phyloP scores from a whole-genome alignment of 2,329 filamentous ascomycete species.

The Chrysosporium queenslandicum region DNA sequence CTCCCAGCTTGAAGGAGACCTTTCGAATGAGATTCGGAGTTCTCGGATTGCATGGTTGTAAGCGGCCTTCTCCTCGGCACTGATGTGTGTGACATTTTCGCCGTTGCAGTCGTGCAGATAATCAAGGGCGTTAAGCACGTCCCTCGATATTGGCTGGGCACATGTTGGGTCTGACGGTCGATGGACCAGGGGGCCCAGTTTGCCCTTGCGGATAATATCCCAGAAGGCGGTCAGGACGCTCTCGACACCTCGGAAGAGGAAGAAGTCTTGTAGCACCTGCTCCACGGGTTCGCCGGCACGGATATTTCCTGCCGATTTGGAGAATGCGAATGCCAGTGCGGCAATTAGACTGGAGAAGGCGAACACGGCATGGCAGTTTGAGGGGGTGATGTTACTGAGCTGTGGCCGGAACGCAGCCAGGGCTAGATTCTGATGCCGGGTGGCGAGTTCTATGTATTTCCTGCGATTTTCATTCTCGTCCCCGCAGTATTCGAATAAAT shows the following conservation, averaged over 20 bases:
- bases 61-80: slow-evolving; percentile 18
- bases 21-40: slow-evolving; percentile 19
- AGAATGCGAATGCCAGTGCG: slow-evolving; percentile 25
- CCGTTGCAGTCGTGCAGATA: slow-evolving; percentile 19
- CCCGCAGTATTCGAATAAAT: slow-evolving; percentile 21
- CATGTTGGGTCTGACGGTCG: slow-evolving; percentile 15
- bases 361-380: slow-evolving; percentile 28
- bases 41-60: slow-evolving; percentile 21
- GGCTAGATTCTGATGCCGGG: slow-evolving; percentile 22
- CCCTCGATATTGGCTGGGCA: slow-evolving; percentile 16
- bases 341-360: slow-evolving; percentile 26
- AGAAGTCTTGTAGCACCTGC: slow-evolving; percentile 22
- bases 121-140: slow-evolving; percentile 18
- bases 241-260: slow-evolving; percentile 24
- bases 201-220: slow-evolving; percentile 20
- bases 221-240: slow-evolving; percentile 21
- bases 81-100: slow-evolving; percentile 16
- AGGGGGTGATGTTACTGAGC: slow-evolving; percentile 22
- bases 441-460: slow-evolving; percentile 23
- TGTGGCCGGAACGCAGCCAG: slow-evolving; percentile 22
- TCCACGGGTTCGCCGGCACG: slow-evolving; percentile 18
- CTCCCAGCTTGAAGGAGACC: slow-evolving; percentile 18
- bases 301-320: slow-evolving; percentile 17
- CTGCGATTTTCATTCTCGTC: slow-evolving; percentile 20
- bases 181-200: slow-evolving; percentile 19